Percentiles rank a stretch among this genome's conserved stretches.
Conservation (phyloP, 2,329 filamentous ascomycete genomes). For the Penicillium psychrosexuale region DNA sequence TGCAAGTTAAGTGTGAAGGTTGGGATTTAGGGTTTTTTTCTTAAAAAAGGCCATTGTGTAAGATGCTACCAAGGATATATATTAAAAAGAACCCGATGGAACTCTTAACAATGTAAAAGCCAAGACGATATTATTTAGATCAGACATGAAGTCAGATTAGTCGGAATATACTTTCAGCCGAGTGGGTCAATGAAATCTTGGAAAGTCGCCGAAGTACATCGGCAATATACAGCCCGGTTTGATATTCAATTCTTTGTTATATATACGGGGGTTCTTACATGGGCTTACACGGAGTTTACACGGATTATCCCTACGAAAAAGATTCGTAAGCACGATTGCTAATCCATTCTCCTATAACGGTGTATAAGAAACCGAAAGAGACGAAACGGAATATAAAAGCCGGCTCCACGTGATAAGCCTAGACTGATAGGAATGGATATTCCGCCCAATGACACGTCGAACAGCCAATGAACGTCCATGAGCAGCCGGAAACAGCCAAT, state of each 20-base stretch:
- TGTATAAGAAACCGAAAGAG: not conserved
- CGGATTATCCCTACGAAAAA: not conserved
- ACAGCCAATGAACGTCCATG: not conserved
- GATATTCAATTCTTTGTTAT: not conserved
- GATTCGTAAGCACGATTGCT: slow-evolving; percentile 1
- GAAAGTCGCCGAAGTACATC: not conserved
- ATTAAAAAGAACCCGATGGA: not conserved
- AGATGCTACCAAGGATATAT: no score
- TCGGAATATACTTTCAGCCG: not conserved
- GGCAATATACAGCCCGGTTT: no score
- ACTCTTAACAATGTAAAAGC: not conserved
- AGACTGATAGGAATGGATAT: slow-evolving; percentile 2
- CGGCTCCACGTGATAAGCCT: not conserved
- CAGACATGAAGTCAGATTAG: not conserved
- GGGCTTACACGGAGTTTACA: not conserved
- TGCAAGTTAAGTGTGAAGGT: no score
- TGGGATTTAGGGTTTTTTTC: no score
- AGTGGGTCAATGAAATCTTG: not conserved
- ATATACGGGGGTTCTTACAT: not conserved
- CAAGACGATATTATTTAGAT: not conserved
- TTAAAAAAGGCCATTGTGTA: not conserved
- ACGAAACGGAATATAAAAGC: not conserved
- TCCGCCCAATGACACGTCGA: not conserved
- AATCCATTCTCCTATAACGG: not conserved
- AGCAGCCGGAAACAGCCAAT: no score